Evolutionary conservation across 2,329 filamentous ascomycete species (phyloP).

Genomic region (Aspergillus sp.): DNA sequence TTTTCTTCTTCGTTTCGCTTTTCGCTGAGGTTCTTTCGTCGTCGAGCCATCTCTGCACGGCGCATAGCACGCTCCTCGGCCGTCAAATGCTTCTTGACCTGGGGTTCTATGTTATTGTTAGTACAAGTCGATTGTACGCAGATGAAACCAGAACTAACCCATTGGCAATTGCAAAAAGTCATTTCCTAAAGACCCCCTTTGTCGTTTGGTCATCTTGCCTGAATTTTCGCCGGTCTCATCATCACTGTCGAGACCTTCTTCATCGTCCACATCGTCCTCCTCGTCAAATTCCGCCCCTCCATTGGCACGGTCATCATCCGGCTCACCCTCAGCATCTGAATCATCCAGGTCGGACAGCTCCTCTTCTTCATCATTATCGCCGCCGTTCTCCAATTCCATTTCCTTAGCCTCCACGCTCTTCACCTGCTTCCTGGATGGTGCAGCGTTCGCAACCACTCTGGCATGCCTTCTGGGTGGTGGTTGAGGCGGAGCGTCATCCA

Average conservation of each 20-base stretch:
- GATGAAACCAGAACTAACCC: conserved; percentile 28
- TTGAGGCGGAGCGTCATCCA: conserved; percentile 40
- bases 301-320: conserved; percentile 34
- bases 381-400: conserved; percentile 32
- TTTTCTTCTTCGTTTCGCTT: conserved; percentile 74
- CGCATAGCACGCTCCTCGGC: conserved; percentile 67
- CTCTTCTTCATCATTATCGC: conserved; percentile 28
- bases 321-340: conserved; percentile 40
- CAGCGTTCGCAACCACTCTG: conserved; percentile 29
- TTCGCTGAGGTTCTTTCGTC: conserved; percentile 65
- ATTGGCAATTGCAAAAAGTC: conserved; percentile 49
- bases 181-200: conserved; percentile 53
- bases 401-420: conserved; percentile 43
- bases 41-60: conserved; percentile 63
- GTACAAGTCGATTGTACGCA: conserved; percentile 6
- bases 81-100: conserved; percentile 64
- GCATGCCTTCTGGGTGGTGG: conserved; percentile 30
- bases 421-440: conserved; percentile 23
- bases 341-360: conserved; percentile 38
- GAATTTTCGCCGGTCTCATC: conserved; percentile 45
- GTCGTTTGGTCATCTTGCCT: conserved; percentile 60
- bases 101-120: conserved; percentile 46
- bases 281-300: conserved; percentile 39
- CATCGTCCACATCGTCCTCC: conserved; percentile 34
- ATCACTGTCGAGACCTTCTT: conserved; percentile 38